Percentiles rank a stretch among this genome's conserved stretches.
Conservation (phyloP, 2,329 filamentous ascomycete species). For the Pseudogymnoascus pannorum region DNA sequence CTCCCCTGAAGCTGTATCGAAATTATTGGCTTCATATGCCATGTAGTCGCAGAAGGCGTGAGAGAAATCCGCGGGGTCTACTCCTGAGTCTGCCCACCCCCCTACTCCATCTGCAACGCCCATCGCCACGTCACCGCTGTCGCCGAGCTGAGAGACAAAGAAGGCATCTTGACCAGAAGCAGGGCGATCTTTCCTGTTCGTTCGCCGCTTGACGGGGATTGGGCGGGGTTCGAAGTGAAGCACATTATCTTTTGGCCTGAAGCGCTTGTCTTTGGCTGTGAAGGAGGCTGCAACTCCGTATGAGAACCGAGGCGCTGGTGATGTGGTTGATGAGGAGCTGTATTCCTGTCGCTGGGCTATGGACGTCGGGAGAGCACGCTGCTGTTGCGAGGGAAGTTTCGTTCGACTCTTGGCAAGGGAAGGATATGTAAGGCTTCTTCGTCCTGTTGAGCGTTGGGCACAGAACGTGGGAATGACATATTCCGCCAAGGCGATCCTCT, state of each 20-base stretch:
- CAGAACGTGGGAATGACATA: background rate
- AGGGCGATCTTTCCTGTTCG: conserved; percentile 41
- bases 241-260: conserved; percentile 60
- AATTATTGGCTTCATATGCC: conserved; percentile 58
- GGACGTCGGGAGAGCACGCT: background rate
- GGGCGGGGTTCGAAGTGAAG: conserved; percentile 60
- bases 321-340: background rate
- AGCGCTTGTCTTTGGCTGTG: conserved; percentile 63
- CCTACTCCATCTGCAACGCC: conserved; percentile 93
- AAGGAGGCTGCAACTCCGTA: conserved; percentile 71
- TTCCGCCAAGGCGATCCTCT: background rate
- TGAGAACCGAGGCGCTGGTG: conserved; percentile 35
- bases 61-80: conserved; percentile 92
- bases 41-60: conserved; percentile 92
- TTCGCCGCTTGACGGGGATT: conserved; percentile 14
- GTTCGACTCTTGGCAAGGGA: background rate
- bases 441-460: background rate
- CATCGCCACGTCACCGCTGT: conserved; percentile 66
- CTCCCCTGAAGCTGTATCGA: conserved; percentile 17
- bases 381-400: background rate
- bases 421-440: background rate
- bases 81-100: conserved; percentile 85
- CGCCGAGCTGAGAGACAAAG: conserved; percentile 77
- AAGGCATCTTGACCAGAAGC: conserved; percentile 93
- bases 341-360: background rate